phyloP scores from a whole-genome alignment of 495 filamentous ascomycete species.

The Diplogelasinospora grovesii region DNA sequence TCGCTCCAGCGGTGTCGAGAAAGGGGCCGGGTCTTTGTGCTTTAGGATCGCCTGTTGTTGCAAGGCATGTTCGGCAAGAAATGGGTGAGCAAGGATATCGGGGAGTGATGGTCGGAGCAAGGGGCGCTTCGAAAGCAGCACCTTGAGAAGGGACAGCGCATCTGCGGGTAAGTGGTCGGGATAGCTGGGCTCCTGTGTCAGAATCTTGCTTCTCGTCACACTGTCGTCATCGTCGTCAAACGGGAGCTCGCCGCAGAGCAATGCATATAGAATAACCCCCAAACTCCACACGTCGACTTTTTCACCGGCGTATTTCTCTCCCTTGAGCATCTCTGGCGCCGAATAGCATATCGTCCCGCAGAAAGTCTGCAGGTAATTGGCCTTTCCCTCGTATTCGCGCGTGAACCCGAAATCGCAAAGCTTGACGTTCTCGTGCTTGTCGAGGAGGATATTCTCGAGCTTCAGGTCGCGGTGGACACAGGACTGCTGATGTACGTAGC shows the following conservation, averaged over 20 bases:
- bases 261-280: conserved; percentile 90
- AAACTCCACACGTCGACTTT: conserved; percentile 98
- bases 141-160: conserved; percentile 65
- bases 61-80: conserved; percentile 79
- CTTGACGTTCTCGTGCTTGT: conserved; percentile 97
- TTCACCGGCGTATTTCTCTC: conserved; percentile 94
- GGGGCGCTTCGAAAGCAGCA: conserved; percentile 81
- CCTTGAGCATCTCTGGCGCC: conserved; percentile 96
- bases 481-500: conserved; percentile 90
- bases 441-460: conserved; percentile 92
- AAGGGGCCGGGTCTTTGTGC: conserved; percentile 73
- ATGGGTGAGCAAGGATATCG: conserved; percentile 86
- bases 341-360: conserved; percentile 98
- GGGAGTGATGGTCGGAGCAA: conserved; percentile 73
- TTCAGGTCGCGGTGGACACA: conserved; percentile 97
- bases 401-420: conserved; percentile 99
- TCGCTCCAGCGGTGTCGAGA: conserved; percentile 83
- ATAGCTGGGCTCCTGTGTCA: conserved; percentile 76
- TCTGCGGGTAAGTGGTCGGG: conserved; percentile 73
- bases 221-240: conserved; percentile 93
- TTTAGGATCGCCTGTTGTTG: conserved; percentile 89
- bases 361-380: conserved; percentile 94
- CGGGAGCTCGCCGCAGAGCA: conserved; percentile 86
- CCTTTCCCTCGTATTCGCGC: conserved; percentile 89
- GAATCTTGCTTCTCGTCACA: conserved; percentile 75